Base-by-base conservation (phyloP, 176 grass and related monocot species). In the Phoenix roebelenii region DNA sequence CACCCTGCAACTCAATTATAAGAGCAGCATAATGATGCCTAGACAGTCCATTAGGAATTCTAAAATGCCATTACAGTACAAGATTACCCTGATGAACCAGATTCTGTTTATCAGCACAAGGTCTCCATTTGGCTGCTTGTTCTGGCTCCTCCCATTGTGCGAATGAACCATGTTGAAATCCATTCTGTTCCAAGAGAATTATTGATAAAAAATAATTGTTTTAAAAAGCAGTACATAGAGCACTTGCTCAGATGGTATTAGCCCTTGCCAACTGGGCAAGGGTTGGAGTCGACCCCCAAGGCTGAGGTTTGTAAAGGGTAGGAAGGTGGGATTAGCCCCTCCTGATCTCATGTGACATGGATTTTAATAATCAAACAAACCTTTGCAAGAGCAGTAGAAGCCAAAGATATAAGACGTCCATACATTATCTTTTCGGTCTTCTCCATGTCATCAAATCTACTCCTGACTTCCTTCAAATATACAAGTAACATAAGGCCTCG, bases 401-500 rank as follows among this genome's bases (percentile, higher is more conserved):
- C 84, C 81, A 97, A 83, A 57, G 67, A 63, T 59, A 88, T 9
- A 22, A 97, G 81, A 3, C 92, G 74, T 4, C 14, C 75, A 24
- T 97, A 83, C 84, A 91, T 91, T 29, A 97, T 80, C 71, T 73
- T 76, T 70, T 87, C 92, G 3, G 62, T 19, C 12, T 61, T 20
- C 10, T 88, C 80, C 22, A 19, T 76, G 67, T 24, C 59, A 3
- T 73, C 57, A 22, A 76, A 25, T 44, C 57, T 74, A 18, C 79
- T 73, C 67, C 66, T 76, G 3, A 60, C 48, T 73, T 88, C 78
- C 87, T 91, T 77, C 54, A 70, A 71, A 51, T 61, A 72, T 25
- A 77, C 32, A 39, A 15, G 15, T 35, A 48, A 19, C 22, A n/a
- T 44, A 62, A 52, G 2, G 49, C 50, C 35, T 12, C 3, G 23